Percentiles rank a stretch among this genome's conserved stretches.
Conservation (phyloP, 2,329 filamentous ascomycete genomes). For the Penicillium hesseltinei region DNA sequence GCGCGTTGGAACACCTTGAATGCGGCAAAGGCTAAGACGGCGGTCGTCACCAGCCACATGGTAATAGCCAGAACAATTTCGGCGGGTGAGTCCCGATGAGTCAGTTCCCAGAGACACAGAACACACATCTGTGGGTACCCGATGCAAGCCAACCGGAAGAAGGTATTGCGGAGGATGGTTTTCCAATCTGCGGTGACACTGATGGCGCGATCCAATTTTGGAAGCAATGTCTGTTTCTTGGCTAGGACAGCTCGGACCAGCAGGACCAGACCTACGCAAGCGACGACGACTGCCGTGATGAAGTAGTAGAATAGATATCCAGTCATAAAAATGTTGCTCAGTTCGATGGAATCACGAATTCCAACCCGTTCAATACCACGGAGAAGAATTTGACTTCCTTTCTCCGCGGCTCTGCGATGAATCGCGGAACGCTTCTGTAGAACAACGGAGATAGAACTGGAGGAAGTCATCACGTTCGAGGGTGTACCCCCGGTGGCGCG, state of each 20-base stretch:
- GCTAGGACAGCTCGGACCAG: slow-evolving; percentile 74
- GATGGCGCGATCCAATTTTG: slow-evolving; percentile 64
- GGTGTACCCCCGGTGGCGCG: slow-evolving; percentile 85
- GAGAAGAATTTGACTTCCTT: slow-evolving; percentile 52
- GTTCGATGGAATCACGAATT: slow-evolving; percentile 78
- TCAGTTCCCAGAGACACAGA: slow-evolving; percentile 91
- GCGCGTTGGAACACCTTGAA: slow-evolving; percentile 88
- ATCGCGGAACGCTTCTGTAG: slow-evolving; percentile 59
- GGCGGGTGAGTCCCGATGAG: slow-evolving; percentile 76
- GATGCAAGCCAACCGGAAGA: slow-evolving; percentile 85
- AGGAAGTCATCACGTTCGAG: slow-evolving; percentile 69
- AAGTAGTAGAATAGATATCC: slow-evolving; percentile 85
- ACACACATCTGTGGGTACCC: slow-evolving; percentile 89
- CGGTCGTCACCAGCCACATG: slow-evolving; percentile 77
- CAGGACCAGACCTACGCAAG: slow-evolving; percentile 61
- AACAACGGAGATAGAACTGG: slow-evolving; percentile 74
- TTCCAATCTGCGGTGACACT: slow-evolving; percentile 93
- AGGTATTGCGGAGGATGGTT: slow-evolving; percentile 86
- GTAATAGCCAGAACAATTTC: slow-evolving; percentile 84
- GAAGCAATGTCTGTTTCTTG: slow-evolving; percentile 65
- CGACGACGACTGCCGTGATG: slow-evolving; percentile 71
- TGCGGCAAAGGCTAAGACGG: slow-evolving; percentile 77
- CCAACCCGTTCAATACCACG: slow-evolving; percentile 85
- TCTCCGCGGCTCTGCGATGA: slow-evolving; percentile 39
- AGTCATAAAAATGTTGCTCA: slow-evolving; percentile 90